Evolutionary conservation across 176 grass and related monocot genomes (phyloP), one percentile per base, ranked within the genome.

Genomic region (Saccharum officinarum): DNA sequence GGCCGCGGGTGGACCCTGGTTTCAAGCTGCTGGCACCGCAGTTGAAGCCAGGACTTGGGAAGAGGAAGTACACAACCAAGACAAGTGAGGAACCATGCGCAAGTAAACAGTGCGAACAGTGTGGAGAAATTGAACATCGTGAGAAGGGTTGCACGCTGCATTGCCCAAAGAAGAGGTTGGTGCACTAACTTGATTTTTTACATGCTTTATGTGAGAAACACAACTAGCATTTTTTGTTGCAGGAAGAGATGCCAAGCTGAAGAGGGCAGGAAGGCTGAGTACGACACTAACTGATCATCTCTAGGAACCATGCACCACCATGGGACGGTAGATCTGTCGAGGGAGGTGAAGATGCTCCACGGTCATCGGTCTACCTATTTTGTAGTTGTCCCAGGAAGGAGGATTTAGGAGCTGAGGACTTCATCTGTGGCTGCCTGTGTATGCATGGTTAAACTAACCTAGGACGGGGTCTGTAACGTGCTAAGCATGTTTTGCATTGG

Each of bases 161-260:
- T 66, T 28, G 16, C 62, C 60, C 16, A 0, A 64, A 33, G 39
- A 65, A 79, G 77, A 79, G 77, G 60, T 79, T 33, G 26, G 12
- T 66, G 10, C 15, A 66, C 40, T 46, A 46, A 31, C 60, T 33
- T 20, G 16, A 66, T 33, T 30, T 45, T 6, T 8, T 79, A 30
- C 37, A 63, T 31, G 60, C 26, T 64, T 79, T 31, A 20, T 18
- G 25, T 44, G 25, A 45, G 39, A 26, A 46, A 25, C 18, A 4
- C 45, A 33, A 80, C 61, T 80, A 25, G 8, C n/a, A 65, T 49
- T 28, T 46, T 66, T 30, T 46, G 26, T 66, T 46, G 16, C 23
- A 73, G 77, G 61, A 80, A 66, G 61, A 66, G 61, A 66, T 46
- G 28, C 40, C 60, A 80, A 80, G 60, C 77, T 33, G 77, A 66